Evolutionary conservation across 1,284 basidiomycete species (phyloP).

Genomic region (Ustilago nuda): DNA sequence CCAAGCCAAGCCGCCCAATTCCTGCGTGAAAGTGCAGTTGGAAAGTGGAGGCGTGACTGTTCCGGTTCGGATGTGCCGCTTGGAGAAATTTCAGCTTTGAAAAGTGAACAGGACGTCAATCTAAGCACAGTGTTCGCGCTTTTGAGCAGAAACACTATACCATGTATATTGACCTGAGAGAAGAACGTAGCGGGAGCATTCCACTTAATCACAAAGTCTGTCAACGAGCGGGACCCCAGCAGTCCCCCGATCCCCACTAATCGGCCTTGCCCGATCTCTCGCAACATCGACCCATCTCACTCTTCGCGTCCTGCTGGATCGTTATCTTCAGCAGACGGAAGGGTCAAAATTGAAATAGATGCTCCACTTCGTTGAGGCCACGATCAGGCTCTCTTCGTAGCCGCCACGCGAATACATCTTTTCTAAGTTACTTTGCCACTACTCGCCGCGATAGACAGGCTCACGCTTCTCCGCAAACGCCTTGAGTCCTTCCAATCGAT

Average conservation of each 20-base stretch:
- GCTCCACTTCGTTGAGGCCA: too few relatives aligned
- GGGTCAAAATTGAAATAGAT: too few relatives aligned
- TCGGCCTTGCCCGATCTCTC: too few relatives aligned
- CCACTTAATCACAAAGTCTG: too few relatives aligned
- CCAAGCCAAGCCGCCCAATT: conserved; percentile 11
- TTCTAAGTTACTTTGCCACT: background rate
- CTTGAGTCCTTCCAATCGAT: conserved; percentile 84
- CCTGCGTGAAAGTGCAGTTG: background rate
- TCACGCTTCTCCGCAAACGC: conserved; percentile 90
- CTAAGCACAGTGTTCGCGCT: too few relatives aligned
- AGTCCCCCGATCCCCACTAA: too few relatives aligned
- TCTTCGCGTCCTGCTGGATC: background rate
- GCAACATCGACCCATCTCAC: too few relatives aligned
- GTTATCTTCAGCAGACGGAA: background rate
- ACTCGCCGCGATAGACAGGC: conserved; percentile 86
- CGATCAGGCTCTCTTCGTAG: background rate
- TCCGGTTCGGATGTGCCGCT: background rate
- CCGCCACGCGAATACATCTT: conserved; percentile 10
- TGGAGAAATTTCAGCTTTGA: background rate
- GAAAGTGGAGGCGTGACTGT: conserved; percentile 4
- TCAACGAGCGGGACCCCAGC: too few relatives aligned
- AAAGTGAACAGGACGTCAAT: background rate
- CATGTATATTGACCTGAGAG: too few relatives aligned
- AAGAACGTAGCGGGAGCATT: too few relatives aligned
- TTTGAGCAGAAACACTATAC: too few relatives aligned